Base-by-base conservation (phyloP, 495 filamentous ascomycete genomes). In the Penicillium dipodomyicola region DNA sequence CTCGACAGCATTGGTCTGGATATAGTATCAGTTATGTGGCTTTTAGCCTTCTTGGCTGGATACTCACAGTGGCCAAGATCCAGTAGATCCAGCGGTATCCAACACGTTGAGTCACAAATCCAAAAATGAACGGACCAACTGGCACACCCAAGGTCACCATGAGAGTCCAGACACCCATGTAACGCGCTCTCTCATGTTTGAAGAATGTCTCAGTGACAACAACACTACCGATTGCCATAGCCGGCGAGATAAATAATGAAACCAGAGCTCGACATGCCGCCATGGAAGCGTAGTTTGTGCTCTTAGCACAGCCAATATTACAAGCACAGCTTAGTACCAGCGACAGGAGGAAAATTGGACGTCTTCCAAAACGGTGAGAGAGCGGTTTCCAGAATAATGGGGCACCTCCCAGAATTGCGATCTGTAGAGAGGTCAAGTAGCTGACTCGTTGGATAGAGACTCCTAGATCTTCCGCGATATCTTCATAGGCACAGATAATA, bases 331-430 rank as follows among this genome's bases (percentile, higher is more conserved):
- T 75, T 6, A 73, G 50, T 1, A 80, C 46, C 5, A 78, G 60
- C 3, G 80, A 82, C 6, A 82, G 27, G 5, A 84, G 69, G 45
- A 82, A 76, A 27, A 82, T 68, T 0, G 77, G 79, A 1, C 82
- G 75, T 3, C 81, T 72, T 8, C 82, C 82, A 49, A 72, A 83
- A 33, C 79, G 68, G 30, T 80, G 78, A 0, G 82, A 79, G 0
- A 85, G 60, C 0, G 82, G 82, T 35, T 80, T 79, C 77, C 81
- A 82, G 44, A 83, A 62, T n/a, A 83, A 57, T 0, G 81, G 80
- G 0, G 77, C 73, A 29, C 71, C 71, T 12, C 81, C 80, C 5
- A 82, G 62, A 39, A 83, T 73, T 14, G 77, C 72, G 50, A 83
- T 84, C 53, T 80, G 78, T 9, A 82, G 62, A 1, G 75, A 78